Conservation (phyloP, 2,329 filamentous ascomycete species). For the Curvularia hawaiiensis region DNA sequence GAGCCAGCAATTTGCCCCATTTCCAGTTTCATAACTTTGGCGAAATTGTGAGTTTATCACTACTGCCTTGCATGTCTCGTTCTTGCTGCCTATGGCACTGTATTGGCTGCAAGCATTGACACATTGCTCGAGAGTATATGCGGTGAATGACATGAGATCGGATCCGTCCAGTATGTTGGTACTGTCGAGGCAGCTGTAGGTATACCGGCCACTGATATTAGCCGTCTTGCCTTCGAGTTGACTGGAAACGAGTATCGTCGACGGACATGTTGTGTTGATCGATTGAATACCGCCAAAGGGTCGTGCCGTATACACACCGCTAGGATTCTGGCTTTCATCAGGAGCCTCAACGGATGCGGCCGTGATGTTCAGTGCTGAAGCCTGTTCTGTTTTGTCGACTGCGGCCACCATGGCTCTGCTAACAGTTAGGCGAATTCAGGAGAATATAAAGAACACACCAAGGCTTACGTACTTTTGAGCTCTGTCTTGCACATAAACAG, state of each 20-base stretch:
- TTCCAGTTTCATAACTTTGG: background rate
- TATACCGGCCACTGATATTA: conserved; percentile 5
- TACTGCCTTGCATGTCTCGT: conserved; percentile 1
- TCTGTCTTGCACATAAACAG: conserved; percentile 7
- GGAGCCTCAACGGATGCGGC: background rate
- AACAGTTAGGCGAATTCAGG: background rate
- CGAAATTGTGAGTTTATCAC: conserved; percentile 8
- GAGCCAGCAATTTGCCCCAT: conserved; percentile 12
- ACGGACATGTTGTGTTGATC: conserved; percentile 10
- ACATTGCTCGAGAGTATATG: conserved; percentile 13
- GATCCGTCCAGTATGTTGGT: conserved; percentile 6
- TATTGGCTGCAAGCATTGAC: conserved; percentile 14
- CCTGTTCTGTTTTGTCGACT: background rate
- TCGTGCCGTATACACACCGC: background rate
- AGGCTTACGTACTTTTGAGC: conserved; percentile 2
- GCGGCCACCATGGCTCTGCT: background rate
- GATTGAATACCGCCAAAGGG: conserved; percentile 8
- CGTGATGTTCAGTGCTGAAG: background rate
- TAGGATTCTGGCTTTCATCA: background rate
- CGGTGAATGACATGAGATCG: conserved; percentile 7
- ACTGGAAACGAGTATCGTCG: conserved; percentile 1
- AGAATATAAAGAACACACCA: background rate
- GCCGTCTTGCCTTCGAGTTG: conserved; percentile 6
- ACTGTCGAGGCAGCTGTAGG: conserved; percentile 10
- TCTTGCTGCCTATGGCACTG: conserved; percentile 1